Evolutionary conservation across 805 yeast species (phyloP).

Genomic region (Myxozyma mucilagina): DNA sequence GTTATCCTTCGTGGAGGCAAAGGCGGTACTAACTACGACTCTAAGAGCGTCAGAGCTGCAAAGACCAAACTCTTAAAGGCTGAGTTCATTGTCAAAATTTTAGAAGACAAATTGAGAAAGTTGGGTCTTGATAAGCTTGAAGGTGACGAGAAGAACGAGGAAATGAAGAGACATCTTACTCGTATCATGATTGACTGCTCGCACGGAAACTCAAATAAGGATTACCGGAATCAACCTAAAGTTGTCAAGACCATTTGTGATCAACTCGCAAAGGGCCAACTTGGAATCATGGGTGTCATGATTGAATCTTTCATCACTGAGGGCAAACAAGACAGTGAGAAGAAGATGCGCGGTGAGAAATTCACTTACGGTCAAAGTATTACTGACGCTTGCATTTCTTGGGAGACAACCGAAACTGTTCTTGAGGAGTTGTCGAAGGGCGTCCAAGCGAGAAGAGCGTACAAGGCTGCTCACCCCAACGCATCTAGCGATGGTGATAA

Average conservation of each 20-base stretch:
- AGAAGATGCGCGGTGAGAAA: slow-evolving; percentile 56
- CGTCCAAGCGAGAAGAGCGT: slow-evolving; percentile 68
- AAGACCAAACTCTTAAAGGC: slow-evolving; percentile 58
- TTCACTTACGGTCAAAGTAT: slow-evolving; percentile 91
- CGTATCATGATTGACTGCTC: slow-evolving; percentile 96
- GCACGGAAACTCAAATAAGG: slow-evolving; percentile 91
- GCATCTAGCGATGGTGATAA: slow-evolving; percentile 24
- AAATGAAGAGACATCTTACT: slow-evolving; percentile 43
- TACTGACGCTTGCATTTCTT: slow-evolving; percentile 96
- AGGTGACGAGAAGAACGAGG: slow-evolving; percentile 36
- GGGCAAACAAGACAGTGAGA: slow-evolving; percentile 73
- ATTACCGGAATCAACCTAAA: slow-evolving; percentile 88
- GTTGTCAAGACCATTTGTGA: slow-evolving; percentile 77
- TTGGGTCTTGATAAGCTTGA: slow-evolving; percentile 39
- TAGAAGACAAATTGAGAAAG: slow-evolving; percentile 49
- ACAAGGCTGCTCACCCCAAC: slow-evolving; percentile 11
- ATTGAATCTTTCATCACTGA: slow-evolving; percentile 89
- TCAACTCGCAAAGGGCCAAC: slow-evolving; percentile 76
- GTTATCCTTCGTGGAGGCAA: slow-evolving; percentile 96
- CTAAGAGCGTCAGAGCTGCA: slow-evolving; percentile 66
- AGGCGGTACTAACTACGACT: slow-evolving; percentile 86
- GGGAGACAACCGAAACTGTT: slow-evolving; percentile 79
- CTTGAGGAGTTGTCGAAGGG: slow-evolving; percentile 73
- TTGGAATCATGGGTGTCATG: slow-evolving; percentile 87
- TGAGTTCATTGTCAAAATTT: slow-evolving; percentile 18